Base-by-base conservation (phyloP, 2,329 filamentous ascomycete genomes). In the Scolecobasidium constrictum region DNA sequence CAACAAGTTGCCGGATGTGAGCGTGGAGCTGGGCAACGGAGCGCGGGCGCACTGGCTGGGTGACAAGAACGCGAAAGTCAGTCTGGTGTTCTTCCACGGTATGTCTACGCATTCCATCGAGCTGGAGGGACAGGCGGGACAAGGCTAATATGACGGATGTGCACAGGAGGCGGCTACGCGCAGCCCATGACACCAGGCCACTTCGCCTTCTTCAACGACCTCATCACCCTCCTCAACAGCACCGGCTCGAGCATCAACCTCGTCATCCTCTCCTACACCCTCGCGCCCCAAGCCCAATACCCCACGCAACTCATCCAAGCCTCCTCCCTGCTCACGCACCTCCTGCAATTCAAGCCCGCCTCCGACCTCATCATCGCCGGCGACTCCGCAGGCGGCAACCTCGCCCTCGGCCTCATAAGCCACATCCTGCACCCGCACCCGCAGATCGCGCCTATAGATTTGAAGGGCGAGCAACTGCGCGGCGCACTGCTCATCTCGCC, bases 211-310 rank as follows among this genome's bases (percentile, higher is more conserved):
- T 60, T 71, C 38, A 51, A 63, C 35, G 67, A 66, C 55, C 16
- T 61, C 66, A 13, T 55, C 74, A 22, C 56, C 66, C 40, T 56
- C 62, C 28, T 56, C 62, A n/a, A 54, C 71, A 15, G 55, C 6
- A 49, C 53, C 20, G 66, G 64, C 34, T 65, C 71, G 40, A 60
- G 63, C 22, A 57, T 73, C 21, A 63, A 71, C 15, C 56, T 71
- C 38, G 65, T 78, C 38, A 56, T 73, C 18, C 62, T 77, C n/a
- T 68, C 69, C 31, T 81, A 81, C 56, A 71, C 70, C 19, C 66
- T 79, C n/a, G 66, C 73, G 0, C 68, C 68, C 3, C 56, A 65
- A 28, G 51, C 50, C 13, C 53, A 55, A 33, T 74, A 73, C 50
- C 71, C 71, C 2, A 57, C 60, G 5, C 68, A 73, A 48, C 56